Evolutionary conservation across 1,284 basidiomycete species (phyloP).

Genomic region (Sanghuangporus baumii): DNA sequence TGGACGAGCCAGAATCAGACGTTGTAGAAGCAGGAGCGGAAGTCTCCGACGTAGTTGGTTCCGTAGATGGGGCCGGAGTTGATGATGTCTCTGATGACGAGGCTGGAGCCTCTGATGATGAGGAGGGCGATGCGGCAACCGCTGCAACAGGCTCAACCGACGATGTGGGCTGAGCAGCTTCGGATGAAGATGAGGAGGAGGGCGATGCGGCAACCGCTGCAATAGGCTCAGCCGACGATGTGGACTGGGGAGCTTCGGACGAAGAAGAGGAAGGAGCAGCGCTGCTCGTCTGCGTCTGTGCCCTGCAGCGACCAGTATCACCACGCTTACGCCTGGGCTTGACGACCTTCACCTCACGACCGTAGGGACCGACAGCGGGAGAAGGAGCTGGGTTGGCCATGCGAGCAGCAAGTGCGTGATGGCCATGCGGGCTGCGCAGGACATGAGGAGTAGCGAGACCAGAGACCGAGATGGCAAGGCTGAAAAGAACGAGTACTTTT

Average conservation of each 20-base stretch:
- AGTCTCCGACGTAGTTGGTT: neutral
- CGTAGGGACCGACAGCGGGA: constrained; percentile 2
- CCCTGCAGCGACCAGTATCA: constrained; percentile 10
- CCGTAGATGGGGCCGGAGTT: neutral
- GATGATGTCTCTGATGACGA: neutral
- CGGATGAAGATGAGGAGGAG: neutral
- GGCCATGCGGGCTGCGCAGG: constrained; percentile 7
- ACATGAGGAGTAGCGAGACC: constrained; percentile 10
- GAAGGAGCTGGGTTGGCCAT: constrained; percentile 5
- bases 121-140: neutral
- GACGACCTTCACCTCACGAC: constrained; percentile 6
- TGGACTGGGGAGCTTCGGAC: neutral
- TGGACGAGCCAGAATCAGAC: neutral
- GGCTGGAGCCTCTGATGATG: neutral
- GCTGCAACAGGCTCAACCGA: neutral
- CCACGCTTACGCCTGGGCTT: constrained; percentile 7
- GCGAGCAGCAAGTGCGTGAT: constrained; percentile 12
- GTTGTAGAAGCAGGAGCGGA: neutral
- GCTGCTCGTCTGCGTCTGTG: constrained; percentile 1
- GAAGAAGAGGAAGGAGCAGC: neutral
- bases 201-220: neutral
- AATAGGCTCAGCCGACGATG: neutral
- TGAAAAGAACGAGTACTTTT: constrained; percentile 12
- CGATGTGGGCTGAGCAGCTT: neutral
- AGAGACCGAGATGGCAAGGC: constrained; percentile 10